Evolutionary conservation across 352 stramenopile genomes (phyloP).

Genomic region (Globisporangium iwayamae): DNA sequence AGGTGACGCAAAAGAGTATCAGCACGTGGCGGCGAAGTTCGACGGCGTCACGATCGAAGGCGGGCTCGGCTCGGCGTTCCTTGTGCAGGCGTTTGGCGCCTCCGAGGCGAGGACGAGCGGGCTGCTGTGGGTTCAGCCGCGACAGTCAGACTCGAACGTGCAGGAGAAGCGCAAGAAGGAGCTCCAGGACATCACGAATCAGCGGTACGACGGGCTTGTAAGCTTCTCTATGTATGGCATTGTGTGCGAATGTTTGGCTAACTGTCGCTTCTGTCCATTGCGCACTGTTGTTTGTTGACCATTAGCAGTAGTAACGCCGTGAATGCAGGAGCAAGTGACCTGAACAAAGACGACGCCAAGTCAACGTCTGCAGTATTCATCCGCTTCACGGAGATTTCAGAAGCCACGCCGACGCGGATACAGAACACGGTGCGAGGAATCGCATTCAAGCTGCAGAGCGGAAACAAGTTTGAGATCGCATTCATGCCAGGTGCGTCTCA

Average conservation of each 20-base stretch:
- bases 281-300: background rate
- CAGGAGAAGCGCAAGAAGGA: constrained; percentile 45
- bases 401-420: constrained; percentile 25
- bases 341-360: constrained; percentile 1
- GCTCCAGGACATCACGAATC: constrained; percentile 58
- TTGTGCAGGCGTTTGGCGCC: constrained; percentile 16
- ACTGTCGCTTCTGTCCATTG: background rate
- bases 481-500: constrained; percentile 50
- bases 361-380: constrained; percentile 17
- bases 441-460: constrained; percentile 29
- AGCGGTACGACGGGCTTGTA: constrained; percentile 7
- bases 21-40: constrained; percentile 51
- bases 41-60: constrained; percentile 47
- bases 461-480: constrained; percentile 41
- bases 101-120: constrained; percentile 21
- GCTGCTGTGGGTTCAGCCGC: constrained; percentile 53
- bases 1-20: constrained; percentile 23
- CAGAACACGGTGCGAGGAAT: constrained; percentile 47
- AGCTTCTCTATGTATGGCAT: background rate
- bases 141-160: constrained; percentile 48
- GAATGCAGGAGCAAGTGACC: background rate
- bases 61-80: constrained; percentile 34
- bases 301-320: background rate
- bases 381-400: constrained; percentile 20
- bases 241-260: background rate